Conservation (phyloP, 352 stramenopile species). For the Globisporangium irregulare region DNA sequence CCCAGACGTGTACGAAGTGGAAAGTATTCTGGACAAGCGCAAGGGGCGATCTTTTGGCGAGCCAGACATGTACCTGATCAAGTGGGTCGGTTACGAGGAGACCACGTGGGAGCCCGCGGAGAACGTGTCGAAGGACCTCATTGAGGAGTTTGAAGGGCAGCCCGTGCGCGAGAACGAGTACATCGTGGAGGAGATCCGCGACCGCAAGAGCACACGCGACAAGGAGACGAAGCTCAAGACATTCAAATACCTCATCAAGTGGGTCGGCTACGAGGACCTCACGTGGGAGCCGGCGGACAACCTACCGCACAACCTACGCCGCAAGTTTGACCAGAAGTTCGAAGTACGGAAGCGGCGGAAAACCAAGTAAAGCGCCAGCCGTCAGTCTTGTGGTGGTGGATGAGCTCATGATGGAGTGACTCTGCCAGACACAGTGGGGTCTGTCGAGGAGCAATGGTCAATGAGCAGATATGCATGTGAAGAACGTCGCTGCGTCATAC, state of each 20-base stretch:
- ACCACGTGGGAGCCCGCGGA: constrained; percentile 71
- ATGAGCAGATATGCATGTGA: background rate
- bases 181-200: constrained; percentile 66
- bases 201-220: constrained; percentile 63
- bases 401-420: background rate
- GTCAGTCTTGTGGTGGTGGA: background rate
- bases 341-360: constrained; percentile 27
- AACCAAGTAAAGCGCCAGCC: background rate
- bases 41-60: constrained; percentile 43
- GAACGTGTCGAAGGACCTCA: constrained; percentile 79
- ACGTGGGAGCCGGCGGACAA: constrained; percentile 81
- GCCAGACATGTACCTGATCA: constrained; percentile 71
- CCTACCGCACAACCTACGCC: constrained; percentile 69
- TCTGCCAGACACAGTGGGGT: background rate
- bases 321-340: constrained; percentile 79
- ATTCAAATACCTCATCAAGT: constrained; percentile 84
- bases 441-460: background rate
- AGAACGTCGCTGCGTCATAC: background rate
- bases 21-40: constrained; percentile 65
- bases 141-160: constrained; percentile 75
- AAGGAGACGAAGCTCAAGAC: constrained; percentile 63
- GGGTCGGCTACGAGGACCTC: constrained; percentile 77
- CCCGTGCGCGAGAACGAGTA: constrained; percentile 76
- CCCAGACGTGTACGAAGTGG: constrained; percentile 81
- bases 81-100: constrained; percentile 81